Base-by-base conservation (phyloP, 805 yeast species). In the Sungouiella thailandica region DNA sequence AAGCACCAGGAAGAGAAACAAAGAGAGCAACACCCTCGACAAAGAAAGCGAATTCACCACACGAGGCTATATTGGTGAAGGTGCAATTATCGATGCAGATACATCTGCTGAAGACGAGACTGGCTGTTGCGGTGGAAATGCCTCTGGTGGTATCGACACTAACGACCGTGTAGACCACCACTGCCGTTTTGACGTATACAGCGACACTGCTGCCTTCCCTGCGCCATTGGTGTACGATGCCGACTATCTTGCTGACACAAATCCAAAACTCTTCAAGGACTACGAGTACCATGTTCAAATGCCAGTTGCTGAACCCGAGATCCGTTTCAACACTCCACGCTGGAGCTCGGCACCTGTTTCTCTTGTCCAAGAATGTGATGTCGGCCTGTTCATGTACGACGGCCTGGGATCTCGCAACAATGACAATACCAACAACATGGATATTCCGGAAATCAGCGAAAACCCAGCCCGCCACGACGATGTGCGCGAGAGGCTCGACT, bases 211-310 rank as follows among this genome's bases (percentile, higher is more conserved):
- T 18, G 38, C 32, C 16, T 55, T 55, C 34, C 47, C 57, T 8
- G 62, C 60, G 1, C 70, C 72, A 6, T 50, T 66, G 40, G 71
- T 66, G 17, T 66, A 63, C 39, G 71, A 65, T 47, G 63, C 62
- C 40, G 60, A 59, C 28, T 66, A 66, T 36, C 44, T 66, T 19
- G 49, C 61, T 15, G 50, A 57, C 27, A 50, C 41, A 14, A 62
- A 61, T 41, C 68, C 70, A 5, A 57, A 55, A 34, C 43, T 65
- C 19, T 66, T 66, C 49, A 58, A 57, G 37, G 52, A 62, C 23
- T 65, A 47, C 40, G 48, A 50, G 18, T 66, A 56, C 39, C 49
- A 50, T 28, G 68, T 69, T 5, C 58, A 19, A 9, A 7, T 27
- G 23, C 30, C 30, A 4, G 22, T 27, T 5, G 16, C 23, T 12